A percentile compares a stretch with the other conserved stretches of the same genome.
These are phyloP conservation scores for Phlyctochytrium planicorne DNA, from an alignment of 192 early-diverging fungal genomes.

Conservation along the genomic window DNA sequence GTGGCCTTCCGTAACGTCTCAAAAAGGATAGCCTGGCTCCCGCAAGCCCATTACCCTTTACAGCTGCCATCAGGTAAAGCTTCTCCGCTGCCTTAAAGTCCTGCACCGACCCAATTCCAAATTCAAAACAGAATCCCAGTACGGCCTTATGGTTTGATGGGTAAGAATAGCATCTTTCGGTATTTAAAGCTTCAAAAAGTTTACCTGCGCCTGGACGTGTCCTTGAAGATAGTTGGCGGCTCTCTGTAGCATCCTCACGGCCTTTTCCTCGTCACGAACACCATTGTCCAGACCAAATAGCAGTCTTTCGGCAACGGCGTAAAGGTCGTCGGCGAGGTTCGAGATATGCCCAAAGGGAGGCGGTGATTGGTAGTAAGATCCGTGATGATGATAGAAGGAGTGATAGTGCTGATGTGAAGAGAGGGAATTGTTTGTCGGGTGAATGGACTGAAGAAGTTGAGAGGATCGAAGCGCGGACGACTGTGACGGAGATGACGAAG, in stretches of 20 bases:
- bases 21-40: slow-evolving; percentile 72
- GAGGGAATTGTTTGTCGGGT: neutral
- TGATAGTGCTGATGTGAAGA: neutral
- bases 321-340: slow-evolving; percentile 16
- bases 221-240: slow-evolving; percentile 39
- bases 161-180: neutral
- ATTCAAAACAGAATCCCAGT: slow-evolving; percentile 81
- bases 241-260: slow-evolving; percentile 50
- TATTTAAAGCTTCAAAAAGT: neutral
- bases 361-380: neutral
- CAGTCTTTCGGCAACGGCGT: slow-evolving; percentile 14
- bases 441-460: neutral
- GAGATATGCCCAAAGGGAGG: neutral
- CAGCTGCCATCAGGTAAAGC: slow-evolving; percentile 66
- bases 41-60: slow-evolving; percentile 62
- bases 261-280: slow-evolving; percentile 40
- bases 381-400: neutral
- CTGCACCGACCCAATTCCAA: slow-evolving; percentile 68
- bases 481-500: no score
- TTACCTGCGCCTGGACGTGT: slow-evolving; percentile 33
- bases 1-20: slow-evolving; percentile 76
- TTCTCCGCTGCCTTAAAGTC: slow-evolving; percentile 66
- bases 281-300: slow-evolving; percentile 54
- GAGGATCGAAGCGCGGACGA: no score
- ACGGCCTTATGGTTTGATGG: slow-evolving; percentile 53